phyloP scores from a whole-genome alignment of 2,329 filamentous ascomycete species.

The Penicillium digitatum region DNA sequence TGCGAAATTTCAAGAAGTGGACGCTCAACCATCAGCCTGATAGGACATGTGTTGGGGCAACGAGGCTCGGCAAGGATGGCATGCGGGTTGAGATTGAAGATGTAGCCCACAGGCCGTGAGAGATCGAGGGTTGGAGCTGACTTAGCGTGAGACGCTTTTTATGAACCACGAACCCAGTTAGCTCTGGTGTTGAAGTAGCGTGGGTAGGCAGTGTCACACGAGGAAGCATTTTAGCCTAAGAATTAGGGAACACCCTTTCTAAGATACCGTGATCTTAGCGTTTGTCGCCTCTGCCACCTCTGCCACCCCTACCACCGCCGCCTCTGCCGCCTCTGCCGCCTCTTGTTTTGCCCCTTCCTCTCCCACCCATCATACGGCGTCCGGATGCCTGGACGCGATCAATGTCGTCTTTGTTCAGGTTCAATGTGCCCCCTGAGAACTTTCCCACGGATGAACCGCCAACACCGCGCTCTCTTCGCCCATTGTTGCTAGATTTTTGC shows the following conservation, averaged over 20 bases:
- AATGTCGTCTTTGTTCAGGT: slow-evolving; percentile 73
- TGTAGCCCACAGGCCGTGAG: slow-evolving; percentile 41
- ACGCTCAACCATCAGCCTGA: slow-evolving; percentile 53
- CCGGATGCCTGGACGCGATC: slow-evolving; percentile 15
- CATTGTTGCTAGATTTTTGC: slow-evolving; percentile 29
- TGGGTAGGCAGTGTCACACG: background rate
- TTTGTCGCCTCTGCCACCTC: slow-evolving; percentile 17
- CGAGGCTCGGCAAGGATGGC: slow-evolving; percentile 44
- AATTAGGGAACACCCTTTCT: background rate
- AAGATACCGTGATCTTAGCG: background rate
- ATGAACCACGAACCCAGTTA: background rate
- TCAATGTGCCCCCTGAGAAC: slow-evolving; percentile 74
- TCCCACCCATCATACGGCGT: slow-evolving; percentile 17
- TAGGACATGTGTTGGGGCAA: slow-evolving; percentile 54
- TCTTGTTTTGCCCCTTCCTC: slow-evolving; percentile 22
- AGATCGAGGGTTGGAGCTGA: background rate
- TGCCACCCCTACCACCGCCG: slow-evolving; percentile 7
- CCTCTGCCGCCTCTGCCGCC: slow-evolving; percentile 16
- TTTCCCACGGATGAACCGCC: slow-evolving; percentile 76
- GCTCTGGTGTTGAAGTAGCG: background rate
- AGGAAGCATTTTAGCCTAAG: background rate
- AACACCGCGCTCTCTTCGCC: slow-evolving; percentile 59
- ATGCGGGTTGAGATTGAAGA: slow-evolving; percentile 62
- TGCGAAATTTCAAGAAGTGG: slow-evolving; percentile 48
- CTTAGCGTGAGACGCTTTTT: background rate